Evolutionary conservation across 352 stramenopile species (phyloP), one percentile per base, ranked within the genome.

Genomic region (Phytophthora tubulina): DNA sequence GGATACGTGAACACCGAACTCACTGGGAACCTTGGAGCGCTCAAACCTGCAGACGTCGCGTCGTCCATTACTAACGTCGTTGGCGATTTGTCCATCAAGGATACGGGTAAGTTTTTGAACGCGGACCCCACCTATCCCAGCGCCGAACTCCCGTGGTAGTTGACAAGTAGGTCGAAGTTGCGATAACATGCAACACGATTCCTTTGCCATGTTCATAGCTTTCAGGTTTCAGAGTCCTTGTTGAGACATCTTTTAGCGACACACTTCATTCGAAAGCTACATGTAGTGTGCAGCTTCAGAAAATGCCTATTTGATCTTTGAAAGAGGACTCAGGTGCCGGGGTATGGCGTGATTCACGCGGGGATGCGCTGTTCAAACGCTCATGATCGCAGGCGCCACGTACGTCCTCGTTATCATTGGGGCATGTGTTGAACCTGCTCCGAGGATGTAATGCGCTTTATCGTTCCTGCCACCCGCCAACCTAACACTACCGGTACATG

Each of bases 1-100:
- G 78, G 72, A 39, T 81, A 79, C 64, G 77, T 85, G 8, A 27
- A 70, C 44, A 85, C 78, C 1, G 76, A 81, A 33, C 63, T 84
- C 45, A 82, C 76, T 15, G 41, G 33, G 6, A 65, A 71, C 14
- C 44, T 67, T 33, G 45, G 76, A n/a, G 21, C 30, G 15, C 48
- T 80, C 14, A 54, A 75, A 6, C 44, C 64, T 21, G 38, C 63
- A 0, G 76, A 80, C 54, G 76, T 72, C 35, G 67, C 70, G 31
- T 39, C 36, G 13, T 69, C 63, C 42, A 61, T 84, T 45, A 61
- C 61, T 9, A 57, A 48, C 10, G 60, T 78, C 27, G 41, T 72
- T 10, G 32, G 42, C 27, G 61, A 72, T 0, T 42, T 71, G 32
- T 70, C 65, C 4, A 58, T 70, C 30, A 46, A 65, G 17, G 73